These are phyloP conservation scores for Cladosporium velox DNA, from an alignment of 2,329 filamentous ascomycete genomes.

Conservation along the genomic window DNA sequence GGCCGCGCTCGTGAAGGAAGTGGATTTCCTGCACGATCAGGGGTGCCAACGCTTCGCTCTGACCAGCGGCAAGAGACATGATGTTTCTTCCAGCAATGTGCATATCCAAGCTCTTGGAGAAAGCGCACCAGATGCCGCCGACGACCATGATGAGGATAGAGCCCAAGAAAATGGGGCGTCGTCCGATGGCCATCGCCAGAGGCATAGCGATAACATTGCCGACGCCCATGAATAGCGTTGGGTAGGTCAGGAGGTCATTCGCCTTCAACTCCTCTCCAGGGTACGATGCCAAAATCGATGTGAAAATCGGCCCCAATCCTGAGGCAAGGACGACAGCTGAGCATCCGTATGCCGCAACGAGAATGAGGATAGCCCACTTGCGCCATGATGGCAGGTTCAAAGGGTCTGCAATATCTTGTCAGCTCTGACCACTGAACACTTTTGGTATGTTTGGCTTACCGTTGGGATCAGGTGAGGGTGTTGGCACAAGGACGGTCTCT, in stretches of 20 bases:
- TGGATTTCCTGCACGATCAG: constrained; percentile 27
- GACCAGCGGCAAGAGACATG: constrained; percentile 31
- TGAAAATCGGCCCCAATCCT: constrained; percentile 16
- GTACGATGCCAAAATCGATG: constrained; percentile 14
- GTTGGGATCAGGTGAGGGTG: constrained; percentile 17
- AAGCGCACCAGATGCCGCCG: constrained; percentile 30
- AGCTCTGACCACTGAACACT: neutral
- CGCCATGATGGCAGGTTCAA: constrained; percentile 43
- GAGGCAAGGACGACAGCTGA: constrained; percentile 41
- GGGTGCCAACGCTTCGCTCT: constrained; percentile 27
- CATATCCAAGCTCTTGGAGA: constrained; percentile 21
- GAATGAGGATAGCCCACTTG: constrained; percentile 39
- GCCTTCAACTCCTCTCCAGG: constrained; percentile 24
- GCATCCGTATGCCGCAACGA: constrained; percentile 43
- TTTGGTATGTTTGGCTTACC: neutral
- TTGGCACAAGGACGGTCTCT: constrained; percentile 15
- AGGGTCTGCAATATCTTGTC: constrained; percentile 35
- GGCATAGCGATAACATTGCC: constrained; percentile 42
- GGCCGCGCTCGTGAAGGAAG: constrained; percentile 29
- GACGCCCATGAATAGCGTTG: constrained; percentile 39
- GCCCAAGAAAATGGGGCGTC: constrained; percentile 35
- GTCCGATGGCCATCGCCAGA: constrained; percentile 35
- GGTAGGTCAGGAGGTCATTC: constrained; percentile 41
- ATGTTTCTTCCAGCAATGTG: constrained; percentile 35
- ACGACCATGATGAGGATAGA: constrained; percentile 34